Base-by-base conservation (phyloP, 2,329 filamentous ascomycete genomes). In the Penicillium sp. region DNA sequence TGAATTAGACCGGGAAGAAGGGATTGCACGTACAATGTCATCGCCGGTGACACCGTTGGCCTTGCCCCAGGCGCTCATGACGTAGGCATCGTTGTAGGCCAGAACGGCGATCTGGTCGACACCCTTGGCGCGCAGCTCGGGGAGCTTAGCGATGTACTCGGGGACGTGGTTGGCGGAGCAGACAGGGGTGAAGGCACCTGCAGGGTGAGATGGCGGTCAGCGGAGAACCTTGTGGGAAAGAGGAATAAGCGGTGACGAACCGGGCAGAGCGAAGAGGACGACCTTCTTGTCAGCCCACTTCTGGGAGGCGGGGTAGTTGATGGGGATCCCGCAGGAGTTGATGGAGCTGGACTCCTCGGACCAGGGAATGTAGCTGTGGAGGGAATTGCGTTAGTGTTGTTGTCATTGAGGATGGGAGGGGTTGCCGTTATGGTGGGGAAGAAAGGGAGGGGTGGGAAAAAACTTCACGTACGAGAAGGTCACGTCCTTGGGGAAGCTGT, bases 1-100 rank as follows among this genome's bases (percentile, higher is more conserved):
- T 42, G 28, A 43, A 44, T 27, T 8, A 8, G 1, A 9, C 18
- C 13, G 3, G 24, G 27, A 9, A 4, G 3, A 1, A 33, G n/a
- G 9, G n/a, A 27, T 6, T 15, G 27, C 41, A 32, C 78, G 50
- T 70, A 84, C 78, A 62, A 87, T 82, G 63, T 81, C 79, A 61
- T 92, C 85, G 57, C 84, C 82, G 66, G 81, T 84, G 66, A 92
- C 78, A 46, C 79, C 79, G 74, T 95, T 92, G 66, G 89, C 89
- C 81, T 95, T 95, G 74, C 83, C 86, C 88, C 88, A 93, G 47
- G 87, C 89, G 63, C 83, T 85, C 88, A 92, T 92, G 71, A 95
- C 89, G 68, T 79, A 95, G 57, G 84, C 77, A 73, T 95, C 90
- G 74, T 95, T 95, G 77, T 77, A 86, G 52, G 89, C 87, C 65